Evolutionary conservation across 2,329 filamentous ascomycete species (phyloP).

Genomic region (Mycosphaerelloides madeirae): DNA sequence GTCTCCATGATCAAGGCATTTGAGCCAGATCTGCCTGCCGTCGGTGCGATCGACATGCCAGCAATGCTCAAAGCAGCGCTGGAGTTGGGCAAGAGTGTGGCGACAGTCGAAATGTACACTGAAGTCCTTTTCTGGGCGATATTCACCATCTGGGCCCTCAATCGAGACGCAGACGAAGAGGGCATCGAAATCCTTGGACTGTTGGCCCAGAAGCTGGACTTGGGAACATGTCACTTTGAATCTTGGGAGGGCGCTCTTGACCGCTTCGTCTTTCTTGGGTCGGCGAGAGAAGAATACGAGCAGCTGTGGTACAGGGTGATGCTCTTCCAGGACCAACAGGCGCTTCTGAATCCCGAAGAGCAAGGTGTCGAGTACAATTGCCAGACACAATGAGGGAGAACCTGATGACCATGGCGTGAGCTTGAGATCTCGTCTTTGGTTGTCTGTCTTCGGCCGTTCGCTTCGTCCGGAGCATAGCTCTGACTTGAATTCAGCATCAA

Average conservation of each 20-base stretch:
- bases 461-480: too few relatives aligned
- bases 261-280: constrained; percentile 12
- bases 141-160: constrained; percentile 12
- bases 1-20: constrained; percentile 12
- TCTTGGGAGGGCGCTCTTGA: constrained; percentile 8
- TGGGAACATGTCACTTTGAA: constrained; percentile 1
- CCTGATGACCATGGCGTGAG: too few relatives aligned
- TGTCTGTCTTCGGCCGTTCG: too few relatives aligned
- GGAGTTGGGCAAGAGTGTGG: constrained; percentile 9
- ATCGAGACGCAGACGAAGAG: constrained; percentile 2
- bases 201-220: constrained; percentile 2
- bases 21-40: constrained; percentile 4
- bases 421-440: too few relatives aligned
- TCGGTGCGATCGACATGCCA: constrained; percentile 9
- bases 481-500: too few relatives aligned
- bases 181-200: constrained; percentile 7
- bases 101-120: constrained; percentile 8
- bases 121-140: constrained; percentile 13
- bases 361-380: background rate
- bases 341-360: background rate
- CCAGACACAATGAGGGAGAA: background rate
- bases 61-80: constrained; percentile 12
- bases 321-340: background rate
- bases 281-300: constrained; percentile 9
- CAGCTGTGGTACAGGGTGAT: constrained; percentile 4